Percentiles rank a stretch among this genome's conserved stretches.
phyloP scores from a whole-genome alignment of 176 grass and related monocot genomes.

The Oryza officinalis region DNA sequence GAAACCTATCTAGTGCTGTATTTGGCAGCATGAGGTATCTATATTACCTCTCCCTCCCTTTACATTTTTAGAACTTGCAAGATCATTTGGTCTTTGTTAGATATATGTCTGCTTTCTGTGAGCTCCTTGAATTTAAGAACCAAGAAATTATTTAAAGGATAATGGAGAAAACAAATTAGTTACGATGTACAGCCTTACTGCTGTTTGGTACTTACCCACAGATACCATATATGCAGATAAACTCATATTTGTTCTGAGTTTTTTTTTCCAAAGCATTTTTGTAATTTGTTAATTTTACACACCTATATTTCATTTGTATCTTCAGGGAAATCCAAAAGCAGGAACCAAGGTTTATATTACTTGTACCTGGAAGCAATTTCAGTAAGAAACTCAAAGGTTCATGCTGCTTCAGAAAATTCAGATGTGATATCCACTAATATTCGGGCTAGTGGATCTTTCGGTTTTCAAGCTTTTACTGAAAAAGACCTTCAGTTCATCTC shows the following conservation, averaged over 20 bases:
- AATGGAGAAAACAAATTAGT: conserved; percentile 7
- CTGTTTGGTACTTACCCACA: conserved; percentile 5
- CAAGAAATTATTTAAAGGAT: background rate
- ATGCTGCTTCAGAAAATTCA: conserved; percentile 52
- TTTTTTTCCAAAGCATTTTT: background rate
- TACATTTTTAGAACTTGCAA: background rate
- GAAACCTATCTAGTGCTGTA: background rate
- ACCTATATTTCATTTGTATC: conserved; percentile 29
- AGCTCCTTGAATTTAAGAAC: conserved; percentile 24
- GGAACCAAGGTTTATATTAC: conserved; percentile 76
- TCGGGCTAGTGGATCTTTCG: conserved; percentile 36
- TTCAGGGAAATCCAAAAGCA: conserved; percentile 80
- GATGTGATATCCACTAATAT: conserved; percentile 35
- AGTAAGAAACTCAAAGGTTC: conserved; percentile 58
- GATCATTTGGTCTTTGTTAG: background rate
- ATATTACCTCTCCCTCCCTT: background rate
- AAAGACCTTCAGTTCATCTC: conserved; percentile 56
- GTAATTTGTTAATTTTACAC: conserved; percentile 25
- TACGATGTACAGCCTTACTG: conserved; percentile 13
- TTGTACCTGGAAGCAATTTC: conserved; percentile 90
- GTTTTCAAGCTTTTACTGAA: conserved; percentile 57
- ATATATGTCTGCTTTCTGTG: background rate
- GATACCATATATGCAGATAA: conserved; percentile 15
- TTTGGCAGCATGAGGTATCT: background rate
- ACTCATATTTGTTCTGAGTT: conserved; percentile 1